A percentile compares a stretch with the other conserved stretches of the same genome.
phyloP scores from a whole-genome alignment of 2,329 filamentous ascomycete genomes.

The Westerdykella ornata region DNA sequence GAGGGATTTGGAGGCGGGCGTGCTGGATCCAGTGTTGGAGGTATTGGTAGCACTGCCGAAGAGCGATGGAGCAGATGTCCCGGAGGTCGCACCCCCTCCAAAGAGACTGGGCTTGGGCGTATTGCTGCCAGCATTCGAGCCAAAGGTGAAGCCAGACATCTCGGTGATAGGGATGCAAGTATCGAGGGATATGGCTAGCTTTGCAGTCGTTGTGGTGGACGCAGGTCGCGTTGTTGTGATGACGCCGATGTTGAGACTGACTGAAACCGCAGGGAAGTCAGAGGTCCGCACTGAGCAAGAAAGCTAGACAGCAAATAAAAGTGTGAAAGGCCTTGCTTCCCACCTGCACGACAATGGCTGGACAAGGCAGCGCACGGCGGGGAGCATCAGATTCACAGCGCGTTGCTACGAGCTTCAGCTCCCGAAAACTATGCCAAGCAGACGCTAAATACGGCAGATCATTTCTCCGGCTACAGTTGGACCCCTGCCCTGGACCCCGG shows the following conservation, averaged over 20 bases:
- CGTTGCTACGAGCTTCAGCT: neutral
- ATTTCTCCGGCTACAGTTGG: no score
- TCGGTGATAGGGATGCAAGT: slow-evolving; percentile 4
- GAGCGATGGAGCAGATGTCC: slow-evolving; percentile 14
- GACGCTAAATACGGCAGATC: no score
- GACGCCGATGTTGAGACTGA: no score
- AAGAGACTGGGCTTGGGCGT: slow-evolving; percentile 27
- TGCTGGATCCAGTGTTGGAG: slow-evolving; percentile 13
- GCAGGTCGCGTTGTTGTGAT: no score
- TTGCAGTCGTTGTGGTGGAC: neutral
- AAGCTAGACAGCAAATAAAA: no score
- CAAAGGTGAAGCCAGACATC: slow-evolving; percentile 32
- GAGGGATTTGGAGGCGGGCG: slow-evolving; percentile 13
- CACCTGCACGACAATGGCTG: no score
- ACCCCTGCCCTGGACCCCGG: neutral
- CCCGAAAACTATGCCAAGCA: neutral
- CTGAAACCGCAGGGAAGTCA: no score
- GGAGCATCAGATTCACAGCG: no score
- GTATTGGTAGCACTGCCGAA: slow-evolving; percentile 20
- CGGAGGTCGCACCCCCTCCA: slow-evolving; percentile 23
- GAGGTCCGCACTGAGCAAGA: no score
- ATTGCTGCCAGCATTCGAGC: slow-evolving; percentile 13
- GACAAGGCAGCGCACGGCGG: no score
- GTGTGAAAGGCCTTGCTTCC: no score
- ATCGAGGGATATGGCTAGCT: neutral